These are phyloP conservation scores for Metarhizium album DNA, from an alignment of 2,329 filamentous ascomycete genomes.

Conservation along the genomic window DNA sequence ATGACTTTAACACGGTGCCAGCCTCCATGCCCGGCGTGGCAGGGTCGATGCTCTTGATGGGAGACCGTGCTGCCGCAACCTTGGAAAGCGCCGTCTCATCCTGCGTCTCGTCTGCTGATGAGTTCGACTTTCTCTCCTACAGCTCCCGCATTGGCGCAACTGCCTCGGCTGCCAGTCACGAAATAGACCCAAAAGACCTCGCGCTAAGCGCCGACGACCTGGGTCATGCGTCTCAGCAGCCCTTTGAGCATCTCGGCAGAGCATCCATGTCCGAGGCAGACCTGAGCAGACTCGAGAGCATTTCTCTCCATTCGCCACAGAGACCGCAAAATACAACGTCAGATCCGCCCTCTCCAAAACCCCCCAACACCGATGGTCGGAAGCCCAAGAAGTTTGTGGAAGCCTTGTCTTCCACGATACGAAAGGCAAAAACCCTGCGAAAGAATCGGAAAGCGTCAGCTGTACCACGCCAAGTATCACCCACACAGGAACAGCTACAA, in stretches of 20 bases:
- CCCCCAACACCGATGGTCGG: conserved; percentile 18
- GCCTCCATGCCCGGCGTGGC: conserved; percentile 15
- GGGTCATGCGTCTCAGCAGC: conserved; percentile 7
- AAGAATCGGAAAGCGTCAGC: conserved; percentile 17
- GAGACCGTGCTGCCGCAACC: conserved; percentile 9
- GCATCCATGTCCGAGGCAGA: conserved; percentile 37
- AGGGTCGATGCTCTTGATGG: conserved; percentile 18
- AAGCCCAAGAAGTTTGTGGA: conserved; percentile 30
- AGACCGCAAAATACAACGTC: conserved; percentile 16
- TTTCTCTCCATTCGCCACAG: conserved; percentile 31
- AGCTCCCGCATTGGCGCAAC: conserved; percentile 20
- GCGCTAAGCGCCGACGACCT: conserved; percentile 10
- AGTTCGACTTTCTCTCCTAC: conserved; percentile 25
- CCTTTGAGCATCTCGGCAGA: conserved; percentile 16
- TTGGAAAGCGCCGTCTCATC: conserved; percentile 23
- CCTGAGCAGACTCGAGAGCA: conserved; percentile 35
- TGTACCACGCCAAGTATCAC: conserved; percentile 17
- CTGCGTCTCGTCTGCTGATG: conserved; percentile 24
- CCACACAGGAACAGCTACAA: conserved; percentile 17
- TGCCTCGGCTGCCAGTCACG: conserved; percentile 16
- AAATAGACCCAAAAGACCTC: conserved; percentile 20
- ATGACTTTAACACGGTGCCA: conserved; percentile 11
- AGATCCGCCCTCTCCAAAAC: conserved; percentile 22
- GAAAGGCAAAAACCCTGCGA: conserved; percentile 26
- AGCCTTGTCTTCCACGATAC: conserved; percentile 29